Percentiles rank a stretch among this genome's conserved stretches.
phyloP scores from a whole-genome alignment of 257 asterid genomes.

The Solanum chiquidenum region DNA sequence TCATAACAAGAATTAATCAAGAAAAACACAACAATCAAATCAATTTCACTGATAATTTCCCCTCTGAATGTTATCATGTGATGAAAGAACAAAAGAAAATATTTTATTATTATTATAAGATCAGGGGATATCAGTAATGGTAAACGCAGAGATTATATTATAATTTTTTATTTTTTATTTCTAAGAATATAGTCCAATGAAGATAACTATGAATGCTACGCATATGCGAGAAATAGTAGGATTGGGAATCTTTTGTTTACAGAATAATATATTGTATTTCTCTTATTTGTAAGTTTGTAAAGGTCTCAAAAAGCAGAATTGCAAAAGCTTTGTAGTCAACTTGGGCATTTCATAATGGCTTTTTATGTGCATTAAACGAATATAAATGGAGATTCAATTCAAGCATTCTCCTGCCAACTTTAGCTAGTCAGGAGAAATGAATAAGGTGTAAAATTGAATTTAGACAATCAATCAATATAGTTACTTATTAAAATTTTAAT shows the following conservation, averaged over 20 bases:
- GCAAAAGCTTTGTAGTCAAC: background rate
- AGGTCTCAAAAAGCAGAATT: background rate
- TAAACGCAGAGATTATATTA: background rate
- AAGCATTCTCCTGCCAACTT: background rate
- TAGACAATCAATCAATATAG: background rate
- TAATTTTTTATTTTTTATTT: background rate
- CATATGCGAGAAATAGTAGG: background rate
- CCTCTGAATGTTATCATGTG: background rate
- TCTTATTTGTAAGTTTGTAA: background rate
- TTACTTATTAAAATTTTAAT: background rate
- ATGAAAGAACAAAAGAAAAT: background rate
- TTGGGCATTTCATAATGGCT: background rate
- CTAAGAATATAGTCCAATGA: background rate
- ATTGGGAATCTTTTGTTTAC: background rate
- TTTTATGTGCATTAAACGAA: background rate
- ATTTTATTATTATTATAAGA: background rate
- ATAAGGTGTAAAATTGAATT: background rate
- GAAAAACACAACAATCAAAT: background rate
- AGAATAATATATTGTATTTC: background rate
- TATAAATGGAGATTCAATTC: background rate
- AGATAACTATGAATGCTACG: background rate
- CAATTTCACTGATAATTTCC: background rate
- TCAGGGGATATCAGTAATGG: background rate
- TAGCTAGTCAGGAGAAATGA: background rate
- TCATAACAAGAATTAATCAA: slow-evolving; percentile 27